Evolutionary conservation across 768 basidiomycete genomes (phyloP).

Genomic region (Tylopilus intermedius): DNA sequence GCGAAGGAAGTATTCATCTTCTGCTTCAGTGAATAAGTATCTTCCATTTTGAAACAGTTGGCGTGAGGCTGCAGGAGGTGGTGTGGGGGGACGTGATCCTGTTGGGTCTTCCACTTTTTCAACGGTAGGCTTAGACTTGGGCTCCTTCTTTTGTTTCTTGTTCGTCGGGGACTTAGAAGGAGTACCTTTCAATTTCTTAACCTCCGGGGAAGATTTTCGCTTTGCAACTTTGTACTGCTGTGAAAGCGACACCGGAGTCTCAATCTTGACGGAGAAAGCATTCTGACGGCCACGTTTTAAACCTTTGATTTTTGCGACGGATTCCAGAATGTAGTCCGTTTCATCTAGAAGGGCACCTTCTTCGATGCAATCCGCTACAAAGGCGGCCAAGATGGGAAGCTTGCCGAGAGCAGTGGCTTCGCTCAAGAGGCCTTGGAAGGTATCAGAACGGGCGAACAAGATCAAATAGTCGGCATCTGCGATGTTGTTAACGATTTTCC

Average conservation of each 20-base stretch:
- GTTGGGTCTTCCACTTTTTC: slow-evolving; percentile 1
- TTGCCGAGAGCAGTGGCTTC: slow-evolving; percentile 34
- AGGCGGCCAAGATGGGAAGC: slow-evolving; percentile 47
- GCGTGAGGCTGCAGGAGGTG: slow-evolving; percentile 38
- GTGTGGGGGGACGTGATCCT: slow-evolving; percentile 37
- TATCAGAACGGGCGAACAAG: slow-evolving; percentile 47
- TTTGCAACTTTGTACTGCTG: slow-evolving; percentile 4
- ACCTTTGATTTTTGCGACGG: slow-evolving; percentile 18
- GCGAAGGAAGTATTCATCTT: slow-evolving; percentile 42
- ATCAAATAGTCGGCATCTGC: slow-evolving; percentile 57
- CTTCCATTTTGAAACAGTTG: slow-evolving; percentile 23
- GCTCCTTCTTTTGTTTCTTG: slow-evolving; percentile 9
- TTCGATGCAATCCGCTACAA: slow-evolving; percentile 50
- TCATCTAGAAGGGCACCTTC: slow-evolving; percentile 41
- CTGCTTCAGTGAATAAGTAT: slow-evolving; percentile 47
- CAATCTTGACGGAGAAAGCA: slow-evolving; percentile 12
- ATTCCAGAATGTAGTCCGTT: slow-evolving; percentile 40
- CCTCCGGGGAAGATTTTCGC: slow-evolving; percentile 7
- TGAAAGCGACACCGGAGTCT: slow-evolving; percentile 4
- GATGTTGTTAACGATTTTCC: slow-evolving; percentile 51
- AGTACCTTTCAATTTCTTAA: slow-evolving; percentile 1
- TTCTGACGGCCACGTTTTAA: slow-evolving; percentile 24
- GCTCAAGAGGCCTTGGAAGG: slow-evolving; percentile 44
- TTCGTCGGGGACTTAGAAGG: slow-evolving; percentile 4
- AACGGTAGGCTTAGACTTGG: neutral